A percentile compares a stretch with the other conserved stretches of the same genome.
Evolutionary conservation across 2,329 filamentous ascomycete genomes (phyloP).

Genomic region (Bipolaris bicolor): DNA sequence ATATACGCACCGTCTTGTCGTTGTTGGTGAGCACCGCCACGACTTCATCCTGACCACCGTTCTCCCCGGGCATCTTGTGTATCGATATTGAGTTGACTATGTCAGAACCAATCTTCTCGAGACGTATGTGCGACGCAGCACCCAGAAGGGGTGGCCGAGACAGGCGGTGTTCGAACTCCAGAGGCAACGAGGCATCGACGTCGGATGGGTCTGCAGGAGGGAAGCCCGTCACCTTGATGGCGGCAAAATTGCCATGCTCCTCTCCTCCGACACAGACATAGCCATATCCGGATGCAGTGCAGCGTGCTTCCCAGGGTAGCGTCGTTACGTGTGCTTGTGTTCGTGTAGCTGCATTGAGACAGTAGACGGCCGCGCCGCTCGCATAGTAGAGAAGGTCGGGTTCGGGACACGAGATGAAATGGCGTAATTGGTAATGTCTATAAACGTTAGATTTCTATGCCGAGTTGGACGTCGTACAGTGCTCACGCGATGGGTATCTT

Average conservation of each 20-base stretch:
- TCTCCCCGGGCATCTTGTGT: constrained; percentile 57
- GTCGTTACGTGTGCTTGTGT: constrained; percentile 75
- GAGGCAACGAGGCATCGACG: constrained; percentile 63
- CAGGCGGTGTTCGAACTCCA: constrained; percentile 52
- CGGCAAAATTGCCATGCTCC: constrained; percentile 83
- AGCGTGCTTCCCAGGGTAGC: constrained; percentile 73
- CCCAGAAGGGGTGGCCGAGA: constrained; percentile 49
- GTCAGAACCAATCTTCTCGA: constrained; percentile 65
- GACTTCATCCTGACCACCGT: constrained; percentile 59
- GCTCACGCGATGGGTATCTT: constrained; percentile 57
- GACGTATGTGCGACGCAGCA: constrained; percentile 51
- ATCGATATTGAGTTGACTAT: constrained; percentile 73
- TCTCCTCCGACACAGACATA: constrained; percentile 89
- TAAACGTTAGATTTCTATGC: constrained; percentile 18
- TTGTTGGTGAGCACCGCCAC: constrained; percentile 88
- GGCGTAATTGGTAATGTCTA: constrained; percentile 88
- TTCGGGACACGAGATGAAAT: constrained; percentile 82
- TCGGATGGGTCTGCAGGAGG: constrained; percentile 53
- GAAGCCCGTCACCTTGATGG: constrained; percentile 67
- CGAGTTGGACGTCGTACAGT: neutral
- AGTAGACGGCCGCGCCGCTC: constrained; percentile 67
- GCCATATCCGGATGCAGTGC: constrained; percentile 82
- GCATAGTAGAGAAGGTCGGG: constrained; percentile 85
- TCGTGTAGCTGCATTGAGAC: constrained; percentile 69
- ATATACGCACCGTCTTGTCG: constrained; percentile 85